Percentiles rank a stretch among this genome's conserved stretches.
Conservation (phyloP, 1,139 yeast genomes). For the Kodamaea anthophila region DNA sequence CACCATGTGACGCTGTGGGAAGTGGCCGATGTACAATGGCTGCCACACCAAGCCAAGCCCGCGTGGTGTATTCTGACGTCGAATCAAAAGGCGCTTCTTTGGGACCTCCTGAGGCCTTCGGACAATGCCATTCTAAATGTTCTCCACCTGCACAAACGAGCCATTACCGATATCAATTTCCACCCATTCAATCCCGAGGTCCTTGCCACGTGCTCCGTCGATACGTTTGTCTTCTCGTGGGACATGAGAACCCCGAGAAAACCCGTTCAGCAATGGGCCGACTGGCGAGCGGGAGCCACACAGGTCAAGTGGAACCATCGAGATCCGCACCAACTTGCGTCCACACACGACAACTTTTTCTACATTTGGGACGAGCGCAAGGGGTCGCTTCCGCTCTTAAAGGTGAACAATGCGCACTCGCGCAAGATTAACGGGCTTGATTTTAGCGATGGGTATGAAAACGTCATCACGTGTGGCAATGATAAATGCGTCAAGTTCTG, state of each 20-base stretch:
- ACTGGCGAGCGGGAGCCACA: constrained; percentile 91
- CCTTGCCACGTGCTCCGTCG: constrained; percentile 91
- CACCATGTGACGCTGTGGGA: constrained; percentile 95
- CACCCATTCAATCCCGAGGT: constrained; percentile 83
- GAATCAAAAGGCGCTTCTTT: constrained; percentile 88
- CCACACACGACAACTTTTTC: constrained; percentile 76
- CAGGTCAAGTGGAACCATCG: constrained; percentile 90
- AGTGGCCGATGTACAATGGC: constrained; percentile 98
- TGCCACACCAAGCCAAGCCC: constrained; percentile 78
- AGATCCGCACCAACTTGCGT: constrained; percentile 72
- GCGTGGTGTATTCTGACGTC: constrained; percentile 92
- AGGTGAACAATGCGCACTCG: constrained; percentile 60
- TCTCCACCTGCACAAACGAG: constrained; percentile 83
- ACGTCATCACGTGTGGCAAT: constrained; percentile 75
- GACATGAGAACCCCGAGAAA: constrained; percentile 72
- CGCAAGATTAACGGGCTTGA: constrained; percentile 88
- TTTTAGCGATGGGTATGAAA: constrained; percentile 56
- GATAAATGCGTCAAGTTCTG: constrained; percentile 85
- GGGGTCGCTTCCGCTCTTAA: constrained; percentile 69
- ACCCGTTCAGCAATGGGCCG: constrained; percentile 77
- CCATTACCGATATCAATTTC: constrained; percentile 92
- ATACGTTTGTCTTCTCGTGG: constrained; percentile 84
- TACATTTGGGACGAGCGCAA: constrained; percentile 85
- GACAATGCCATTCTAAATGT: constrained; percentile 78
- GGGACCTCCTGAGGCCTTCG: constrained; percentile 82